These are phyloP conservation scores for Noccaea bulbosa DNA, from an alignment of 345 rosid species.

Conservation along the genomic window DNA sequence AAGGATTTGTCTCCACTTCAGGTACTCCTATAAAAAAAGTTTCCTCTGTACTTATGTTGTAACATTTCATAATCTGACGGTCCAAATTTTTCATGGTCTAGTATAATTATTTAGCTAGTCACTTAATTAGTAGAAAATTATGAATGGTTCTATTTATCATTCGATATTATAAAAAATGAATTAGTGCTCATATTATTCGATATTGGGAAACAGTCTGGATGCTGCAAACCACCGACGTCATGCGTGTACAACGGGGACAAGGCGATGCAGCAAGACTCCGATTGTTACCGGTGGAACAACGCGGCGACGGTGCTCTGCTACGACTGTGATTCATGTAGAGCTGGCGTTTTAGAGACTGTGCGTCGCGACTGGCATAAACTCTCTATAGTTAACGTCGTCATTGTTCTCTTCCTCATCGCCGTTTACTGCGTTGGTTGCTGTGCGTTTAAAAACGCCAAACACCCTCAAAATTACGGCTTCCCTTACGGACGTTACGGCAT, in stretches of 20 bases:
- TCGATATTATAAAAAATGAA: neutral
- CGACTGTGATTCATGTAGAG: slow-evolving; percentile 95
- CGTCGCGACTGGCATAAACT: slow-evolving; percentile 88
- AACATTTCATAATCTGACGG: neutral
- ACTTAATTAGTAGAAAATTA: too few species aligned
- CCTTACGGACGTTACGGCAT: slow-evolving; percentile 68
- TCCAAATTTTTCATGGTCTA: neutral
- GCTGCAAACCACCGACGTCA: slow-evolving; percentile 94
- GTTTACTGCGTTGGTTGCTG: slow-evolving; percentile 80
- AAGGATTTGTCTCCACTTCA: slow-evolving; percentile 75
- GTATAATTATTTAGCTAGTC: neutral
- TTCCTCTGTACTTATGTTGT: too few species aligned
- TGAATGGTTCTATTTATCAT: neutral
- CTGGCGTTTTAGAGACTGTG: slow-evolving; percentile 81
- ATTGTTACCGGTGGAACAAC: slow-evolving; percentile 87
- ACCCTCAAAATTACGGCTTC: slow-evolving; percentile 60
- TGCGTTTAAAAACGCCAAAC: slow-evolving; percentile 72
- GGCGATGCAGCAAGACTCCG: slow-evolving; percentile 64
- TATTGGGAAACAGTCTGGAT: slow-evolving; percentile 69
- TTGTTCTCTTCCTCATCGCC: slow-evolving; percentile 70
- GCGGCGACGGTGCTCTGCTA: slow-evolving; percentile 62
- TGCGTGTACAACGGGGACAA: slow-evolving; percentile 69
- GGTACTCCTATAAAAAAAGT: slow-evolving; percentile 51
- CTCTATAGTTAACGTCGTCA: slow-evolving; percentile 66
- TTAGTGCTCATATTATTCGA: neutral